A percentile compares a stretch with the other conserved stretches of the same genome.
phyloP scores from a whole-genome alignment of 2,329 filamentous ascomycete species.

The Calonectria pseudoturangicola region DNA sequence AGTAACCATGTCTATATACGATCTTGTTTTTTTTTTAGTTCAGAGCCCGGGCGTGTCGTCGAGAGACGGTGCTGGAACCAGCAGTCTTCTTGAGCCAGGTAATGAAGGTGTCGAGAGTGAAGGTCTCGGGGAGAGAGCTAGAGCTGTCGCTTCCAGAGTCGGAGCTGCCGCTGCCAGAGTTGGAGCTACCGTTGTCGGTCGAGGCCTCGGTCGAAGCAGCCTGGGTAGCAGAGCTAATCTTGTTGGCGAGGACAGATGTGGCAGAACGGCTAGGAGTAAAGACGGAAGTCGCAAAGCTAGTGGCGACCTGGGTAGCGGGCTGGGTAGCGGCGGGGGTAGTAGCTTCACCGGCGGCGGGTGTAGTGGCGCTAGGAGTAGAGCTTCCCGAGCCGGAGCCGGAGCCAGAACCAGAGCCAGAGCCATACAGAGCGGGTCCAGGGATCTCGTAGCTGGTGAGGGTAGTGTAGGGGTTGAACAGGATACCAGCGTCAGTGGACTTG shows the following conservation, averaged over 20 bases:
- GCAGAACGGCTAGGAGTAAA: constrained; percentile 34
- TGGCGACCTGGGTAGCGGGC: constrained; percentile 32
- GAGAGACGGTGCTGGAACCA: constrained; percentile 40
- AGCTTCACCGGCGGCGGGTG: constrained; percentile 27
- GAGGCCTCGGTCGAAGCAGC: constrained; percentile 13
- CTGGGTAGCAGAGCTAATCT: constrained; percentile 24
- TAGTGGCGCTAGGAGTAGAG: constrained; percentile 32
- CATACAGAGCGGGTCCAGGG: constrained; percentile 56
- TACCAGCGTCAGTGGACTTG: constrained; percentile 56
- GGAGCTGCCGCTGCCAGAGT: constrained; percentile 18
- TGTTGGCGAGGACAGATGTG: constrained; percentile 25
- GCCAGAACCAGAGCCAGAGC: constrained; percentile 40
- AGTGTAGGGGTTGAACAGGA: constrained; percentile 58
- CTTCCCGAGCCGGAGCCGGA: constrained; percentile 29
- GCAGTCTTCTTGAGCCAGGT: constrained; percentile 42
- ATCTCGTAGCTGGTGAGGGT: constrained; percentile 53
- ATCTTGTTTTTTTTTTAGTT: constrained; percentile 34
- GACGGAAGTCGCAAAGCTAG: constrained; percentile 38
- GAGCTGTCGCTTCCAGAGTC: constrained; percentile 14
- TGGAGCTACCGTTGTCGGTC: constrained; percentile 8
- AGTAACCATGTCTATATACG: neutral
- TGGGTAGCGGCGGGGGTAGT: constrained; percentile 39
- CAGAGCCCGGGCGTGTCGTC: constrained; percentile 50
- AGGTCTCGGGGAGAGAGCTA: constrained; percentile 48
- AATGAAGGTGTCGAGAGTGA: constrained; percentile 52